These are phyloP conservation scores for Grifola frondosa DNA, from an alignment of 1,284 basidiomycete genomes.

Conservation along the genomic window DNA sequence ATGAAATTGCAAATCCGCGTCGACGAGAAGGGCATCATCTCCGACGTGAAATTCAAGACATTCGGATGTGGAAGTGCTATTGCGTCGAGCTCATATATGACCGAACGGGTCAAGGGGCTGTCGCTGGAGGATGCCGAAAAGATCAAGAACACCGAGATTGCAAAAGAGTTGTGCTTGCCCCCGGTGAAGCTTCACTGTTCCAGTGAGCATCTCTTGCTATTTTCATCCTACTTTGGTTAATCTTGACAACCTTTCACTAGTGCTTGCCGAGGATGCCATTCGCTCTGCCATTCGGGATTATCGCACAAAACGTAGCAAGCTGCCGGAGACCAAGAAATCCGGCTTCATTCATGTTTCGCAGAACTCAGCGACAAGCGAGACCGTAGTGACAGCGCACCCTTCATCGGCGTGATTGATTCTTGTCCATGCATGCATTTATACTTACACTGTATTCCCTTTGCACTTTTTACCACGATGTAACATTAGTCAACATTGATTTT, in stretches of 20 bases:
- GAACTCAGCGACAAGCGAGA: constrained; percentile 62
- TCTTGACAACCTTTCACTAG: constrained; percentile 42
- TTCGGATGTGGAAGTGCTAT: constrained; percentile 98
- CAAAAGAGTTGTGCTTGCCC: constrained; percentile 92
- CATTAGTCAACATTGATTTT: too few species aligned
- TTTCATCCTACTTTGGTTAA: constrained; percentile 18
- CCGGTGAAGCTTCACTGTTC: constrained; percentile 95
- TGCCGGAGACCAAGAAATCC: constrained; percentile 50
- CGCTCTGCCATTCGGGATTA: constrained; percentile 93
- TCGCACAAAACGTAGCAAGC: constrained; percentile 68
- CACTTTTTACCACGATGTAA: too few species aligned
- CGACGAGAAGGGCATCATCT: constrained; percentile 91
- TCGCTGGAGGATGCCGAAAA: constrained; percentile 91
- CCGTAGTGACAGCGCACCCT: constrained; percentile 64
- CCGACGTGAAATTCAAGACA: constrained; percentile 99
- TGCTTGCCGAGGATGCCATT: constrained; percentile 99
- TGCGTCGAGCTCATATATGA: constrained; percentile 96
- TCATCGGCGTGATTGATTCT: constrained; percentile 23
- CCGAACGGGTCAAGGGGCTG: constrained; percentile 95
- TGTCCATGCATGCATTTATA: constrained; percentile 3
- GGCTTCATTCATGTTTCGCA: constrained; percentile 81
- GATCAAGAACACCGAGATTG: constrained; percentile 99
- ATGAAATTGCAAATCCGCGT: constrained; percentile 99
- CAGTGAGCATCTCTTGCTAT: constrained; percentile 48
- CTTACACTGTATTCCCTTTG: constrained; percentile 13